Evolutionary conservation across 116 monocot species (phyloP).

Genomic region (Papilionanthe hybrid): DNA sequence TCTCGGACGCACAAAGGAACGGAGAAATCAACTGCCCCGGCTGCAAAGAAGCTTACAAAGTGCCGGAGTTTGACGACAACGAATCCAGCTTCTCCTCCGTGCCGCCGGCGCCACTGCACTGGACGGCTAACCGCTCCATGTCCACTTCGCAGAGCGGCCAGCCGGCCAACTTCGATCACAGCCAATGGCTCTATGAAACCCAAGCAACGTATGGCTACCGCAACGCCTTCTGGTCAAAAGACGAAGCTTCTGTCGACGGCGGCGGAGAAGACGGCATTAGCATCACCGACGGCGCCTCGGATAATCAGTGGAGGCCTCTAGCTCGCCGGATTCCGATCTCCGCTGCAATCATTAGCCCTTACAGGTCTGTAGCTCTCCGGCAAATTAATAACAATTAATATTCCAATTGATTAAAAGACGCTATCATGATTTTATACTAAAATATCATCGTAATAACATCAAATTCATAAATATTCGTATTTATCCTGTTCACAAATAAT

Average conservation of each 20-base stretch:
- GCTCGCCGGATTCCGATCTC: conserved; percentile 62
- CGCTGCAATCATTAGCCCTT: conserved; percentile 76
- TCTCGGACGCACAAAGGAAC: conserved; percentile 1
- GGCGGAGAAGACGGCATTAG: conserved; percentile 2
- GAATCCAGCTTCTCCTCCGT: neutral
- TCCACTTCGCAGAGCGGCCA: conserved; percentile 10
- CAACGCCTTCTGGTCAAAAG: conserved; percentile 15
- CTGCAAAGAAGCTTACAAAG: conserved; percentile 16
- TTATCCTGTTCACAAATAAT: no score
- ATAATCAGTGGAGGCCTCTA: conserved; percentile 77
- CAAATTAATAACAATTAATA: no score
- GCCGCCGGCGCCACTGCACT: neutral
- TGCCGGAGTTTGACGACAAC: neutral
- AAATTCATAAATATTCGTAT: no score
- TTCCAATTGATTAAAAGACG: no score
- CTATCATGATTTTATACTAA: no score
- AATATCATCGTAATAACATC: no score
- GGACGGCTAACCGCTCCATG: conserved; percentile 1
- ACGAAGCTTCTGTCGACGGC: neutral
- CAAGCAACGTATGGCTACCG: conserved; percentile 10
- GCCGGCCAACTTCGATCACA: conserved; percentile 12
- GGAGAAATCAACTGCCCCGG: conserved; percentile 10
- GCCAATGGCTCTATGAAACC: neutral
- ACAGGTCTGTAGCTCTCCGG: conserved; percentile 33
- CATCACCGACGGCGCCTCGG: conserved; percentile 11